A percentile compares a stretch with the other conserved stretches of the same genome.
Evolutionary conservation across 116 monocot genomes (phyloP).

Genomic region (Phalaenopsis hybrid): DNA sequence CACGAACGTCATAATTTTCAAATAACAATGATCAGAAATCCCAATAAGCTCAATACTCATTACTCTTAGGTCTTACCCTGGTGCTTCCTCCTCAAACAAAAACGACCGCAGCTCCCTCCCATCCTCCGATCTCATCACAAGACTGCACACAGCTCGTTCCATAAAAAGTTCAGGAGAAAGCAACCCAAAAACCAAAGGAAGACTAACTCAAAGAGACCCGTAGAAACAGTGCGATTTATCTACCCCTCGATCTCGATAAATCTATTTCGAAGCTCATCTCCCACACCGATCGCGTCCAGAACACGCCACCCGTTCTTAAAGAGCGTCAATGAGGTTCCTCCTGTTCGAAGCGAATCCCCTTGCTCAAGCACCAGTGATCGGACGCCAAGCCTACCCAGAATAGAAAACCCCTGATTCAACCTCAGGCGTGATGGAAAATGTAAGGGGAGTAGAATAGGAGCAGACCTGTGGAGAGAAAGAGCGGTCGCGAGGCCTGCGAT

Average conservation of each 20-base stretch:
- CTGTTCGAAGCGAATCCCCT: slow-evolving; percentile 63
- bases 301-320: slow-evolving; percentile 94
- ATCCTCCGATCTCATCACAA: slow-evolving; percentile 62
- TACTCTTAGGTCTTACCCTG: slow-evolving; percentile 33
- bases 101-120: slow-evolving; percentile 69
- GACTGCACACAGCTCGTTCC: slow-evolving; percentile 47
- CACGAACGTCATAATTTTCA: not conserved
- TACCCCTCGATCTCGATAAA: slow-evolving; percentile 55
- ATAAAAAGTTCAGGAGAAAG: slow-evolving; percentile 20
- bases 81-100: slow-evolving; percentile 58
- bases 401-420: slow-evolving; percentile 1
- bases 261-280: slow-evolving; percentile 56
- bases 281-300: slow-evolving; percentile 75
- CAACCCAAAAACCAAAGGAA: not conserved
- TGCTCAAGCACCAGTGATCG: slow-evolving; percentile 57
- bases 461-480: slow-evolving; percentile 39
- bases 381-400: slow-evolving; percentile 32
- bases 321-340: slow-evolving; percentile 84
- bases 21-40: not conserved
- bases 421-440: not conserved
- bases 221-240: not conserved
- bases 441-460: not conserved
- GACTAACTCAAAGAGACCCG: not conserved
- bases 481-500: slow-evolving; percentile 65
- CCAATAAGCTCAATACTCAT: not conserved